Percentiles rank a stretch among this genome's conserved stretches.
Evolutionary conservation across 768 basidiomycete genomes (phyloP).

Genomic region (Podaxis pistillaris): DNA sequence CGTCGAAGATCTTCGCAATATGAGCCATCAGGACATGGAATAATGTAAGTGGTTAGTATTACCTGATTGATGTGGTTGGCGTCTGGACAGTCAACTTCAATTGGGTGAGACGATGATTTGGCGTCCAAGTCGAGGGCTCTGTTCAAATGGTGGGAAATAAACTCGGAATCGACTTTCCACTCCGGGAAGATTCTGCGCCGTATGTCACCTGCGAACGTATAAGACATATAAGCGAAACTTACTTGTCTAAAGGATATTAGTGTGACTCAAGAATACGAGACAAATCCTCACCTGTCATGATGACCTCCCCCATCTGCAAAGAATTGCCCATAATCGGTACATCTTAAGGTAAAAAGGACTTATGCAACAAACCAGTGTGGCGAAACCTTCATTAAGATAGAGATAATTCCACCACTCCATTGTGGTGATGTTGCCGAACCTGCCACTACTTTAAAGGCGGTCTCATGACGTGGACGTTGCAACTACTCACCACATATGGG

Average conservation of each 20-base stretch:
- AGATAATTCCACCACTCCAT: conserved; percentile 93
- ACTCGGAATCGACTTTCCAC: conserved; percentile 80
- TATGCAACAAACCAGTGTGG: conserved; percentile 60
- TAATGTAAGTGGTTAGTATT: background rate
- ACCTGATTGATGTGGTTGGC: conserved; percentile 83
- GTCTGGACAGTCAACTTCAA: conserved; percentile 89
- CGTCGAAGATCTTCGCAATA: conserved; percentile 76
- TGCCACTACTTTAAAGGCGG: conserved; percentile 13
- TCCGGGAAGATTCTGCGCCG: conserved; percentile 67
- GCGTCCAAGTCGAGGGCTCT: conserved; percentile 82
- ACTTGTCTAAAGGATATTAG: conserved; percentile 47
- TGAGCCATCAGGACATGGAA: background rate
- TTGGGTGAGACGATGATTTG: conserved; percentile 85
- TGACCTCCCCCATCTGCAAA: conserved; percentile 80
- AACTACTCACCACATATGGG: conserved; percentile 67
- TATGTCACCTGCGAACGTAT: background rate
- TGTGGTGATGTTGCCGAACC: conserved; percentile 93
- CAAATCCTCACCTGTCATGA: conserved; percentile 61
- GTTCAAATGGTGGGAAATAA: conserved; percentile 76
- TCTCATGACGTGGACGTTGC: background rate
- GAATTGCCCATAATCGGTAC: conserved; percentile 12
- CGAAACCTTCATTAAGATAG: conserved; percentile 86
- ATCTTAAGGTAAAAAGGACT: background rate
- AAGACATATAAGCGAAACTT: conserved; percentile 19
- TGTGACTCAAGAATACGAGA: background rate